Base-by-base conservation (phyloP, 1,284 basidiomycete species). In the Caloboletus inedulis region DNA sequence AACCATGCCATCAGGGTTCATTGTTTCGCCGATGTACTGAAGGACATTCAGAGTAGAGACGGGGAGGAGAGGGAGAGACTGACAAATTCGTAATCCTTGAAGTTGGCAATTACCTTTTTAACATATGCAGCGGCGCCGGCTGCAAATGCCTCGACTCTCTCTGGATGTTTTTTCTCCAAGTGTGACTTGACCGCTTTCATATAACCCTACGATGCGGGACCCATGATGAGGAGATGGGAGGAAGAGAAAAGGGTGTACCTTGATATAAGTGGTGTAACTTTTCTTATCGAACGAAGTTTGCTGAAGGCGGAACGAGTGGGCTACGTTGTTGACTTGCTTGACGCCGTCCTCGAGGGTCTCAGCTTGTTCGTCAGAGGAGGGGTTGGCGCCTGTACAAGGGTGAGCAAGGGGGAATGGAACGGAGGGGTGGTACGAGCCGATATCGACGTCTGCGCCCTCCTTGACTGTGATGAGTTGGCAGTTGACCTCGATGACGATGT, bases 211-310 rank as follows among this genome's bases (percentile, higher is more conserved):
- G 47, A 31, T 50, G 1, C 61, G 60, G 73, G 75, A 30, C 76
- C 10, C 8, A 48, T 64, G 18, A 54, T 21, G 34, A 67, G 57
- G 29, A 31, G 35, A 27, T 5, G 23, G 5, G 4, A 6, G 3
- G 16, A 23, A 21, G 14, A 5, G 43, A 25, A 25, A 37, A 13
- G n/a, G 25, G 44, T 10, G 18, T 45, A 85, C 92, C 82, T 98
- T 99, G 68, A 99, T 84, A 74, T 96, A 88, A 40, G 79, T 73
- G 43, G 94, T 76, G 77, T 83, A 99, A 36, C 75, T 72, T 76
- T 98, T 98, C 77, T 98, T 99, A 78, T 98, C 94, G 73, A 97
- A 99, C 8, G 66, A 36, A 29, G 93, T 96, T 35, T 72, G 44
- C 69, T 91, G 84, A 57, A 99, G 88, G 66, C 94, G 89, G 86